These are phyloP conservation scores for Suillus placidus DNA, from an alignment of 768 basidiomycete species.

Conservation along the genomic window DNA sequence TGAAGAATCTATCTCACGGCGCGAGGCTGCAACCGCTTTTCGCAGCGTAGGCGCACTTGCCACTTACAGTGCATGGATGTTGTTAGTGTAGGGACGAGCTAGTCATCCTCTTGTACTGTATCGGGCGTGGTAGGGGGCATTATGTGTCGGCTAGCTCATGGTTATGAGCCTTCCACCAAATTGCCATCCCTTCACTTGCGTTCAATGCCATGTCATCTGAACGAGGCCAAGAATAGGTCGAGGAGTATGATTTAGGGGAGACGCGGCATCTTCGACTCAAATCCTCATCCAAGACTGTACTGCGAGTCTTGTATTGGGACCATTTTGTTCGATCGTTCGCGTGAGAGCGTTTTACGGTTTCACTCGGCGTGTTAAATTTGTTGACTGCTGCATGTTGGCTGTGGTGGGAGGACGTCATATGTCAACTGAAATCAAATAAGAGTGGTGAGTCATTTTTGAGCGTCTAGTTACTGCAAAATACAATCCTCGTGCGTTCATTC, in stretches of 20 bases:
- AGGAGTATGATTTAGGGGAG: neutral
- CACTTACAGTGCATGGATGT: too few species aligned
- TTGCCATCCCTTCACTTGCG: neutral
- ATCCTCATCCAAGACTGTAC: neutral
- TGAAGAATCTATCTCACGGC: too few species aligned
- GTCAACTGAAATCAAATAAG: neutral
- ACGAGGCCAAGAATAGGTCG: neutral
- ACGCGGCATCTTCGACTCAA: neutral
- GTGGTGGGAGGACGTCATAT: neutral
- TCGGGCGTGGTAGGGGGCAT: too few species aligned
- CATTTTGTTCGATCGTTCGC: slow-evolving; percentile 89
- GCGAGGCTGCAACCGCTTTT: too few species aligned
- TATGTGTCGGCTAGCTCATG: too few species aligned
- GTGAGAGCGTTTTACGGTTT: slow-evolving; percentile 25
- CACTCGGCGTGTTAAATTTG: neutral
- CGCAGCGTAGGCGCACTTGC: too few species aligned
- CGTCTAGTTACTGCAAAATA: neutral
- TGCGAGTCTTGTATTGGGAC: slow-evolving; percentile 72
- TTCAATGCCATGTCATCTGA: neutral
- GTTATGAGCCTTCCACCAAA: too few species aligned
- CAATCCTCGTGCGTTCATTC: slow-evolving; percentile 85
- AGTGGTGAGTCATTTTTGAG: neutral
- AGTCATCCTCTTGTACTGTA: too few species aligned
- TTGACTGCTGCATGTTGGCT: neutral
- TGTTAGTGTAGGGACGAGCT: too few species aligned